Conservation (phyloP, 306 rosid genomes). For the Fagus sylvatica region DNA sequence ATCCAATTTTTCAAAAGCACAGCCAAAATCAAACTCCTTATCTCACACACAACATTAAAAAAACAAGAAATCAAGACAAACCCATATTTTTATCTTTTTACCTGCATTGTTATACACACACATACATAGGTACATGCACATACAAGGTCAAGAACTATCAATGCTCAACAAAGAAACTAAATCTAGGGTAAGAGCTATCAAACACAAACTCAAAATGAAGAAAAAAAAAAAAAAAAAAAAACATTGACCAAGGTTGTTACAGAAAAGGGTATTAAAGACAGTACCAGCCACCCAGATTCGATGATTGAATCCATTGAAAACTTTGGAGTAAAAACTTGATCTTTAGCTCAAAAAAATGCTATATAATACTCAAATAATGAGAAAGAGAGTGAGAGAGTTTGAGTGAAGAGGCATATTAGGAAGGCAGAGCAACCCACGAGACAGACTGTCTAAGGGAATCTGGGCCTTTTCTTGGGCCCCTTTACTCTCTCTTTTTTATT, state of each 20-base stretch:
- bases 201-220: neutral
- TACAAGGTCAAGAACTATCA: slow-evolving; percentile 12
- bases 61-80: neutral
- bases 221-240: neutral
- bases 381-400: neutral
- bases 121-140: neutral
- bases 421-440: slow-evolving; percentile 25
- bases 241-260: neutral
- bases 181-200: slow-evolving; percentile 23
- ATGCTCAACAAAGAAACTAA: slow-evolving; percentile 25
- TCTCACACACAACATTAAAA: neutral
- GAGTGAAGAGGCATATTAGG: neutral
- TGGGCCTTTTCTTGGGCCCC: slow-evolving; percentile 15
- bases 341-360: slow-evolving; percentile 5
- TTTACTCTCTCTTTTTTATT: neutral
- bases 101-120: neutral
- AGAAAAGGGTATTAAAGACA: neutral
- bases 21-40: slow-evolving; percentile 8
- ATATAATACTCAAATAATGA: neutral
- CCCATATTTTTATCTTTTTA: slow-evolving; percentile 3
- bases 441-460: slow-evolving; percentile 47
- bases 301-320: slow-evolving; percentile 54
- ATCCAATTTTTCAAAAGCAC: neutral
- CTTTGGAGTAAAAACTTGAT: neutral
- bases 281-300: slow-evolving; percentile 87